These are phyloP conservation scores for Paramyrothecium sp. DNA, from an alignment of 2,329 filamentous ascomycete genomes.

Conservation along the genomic window DNA sequence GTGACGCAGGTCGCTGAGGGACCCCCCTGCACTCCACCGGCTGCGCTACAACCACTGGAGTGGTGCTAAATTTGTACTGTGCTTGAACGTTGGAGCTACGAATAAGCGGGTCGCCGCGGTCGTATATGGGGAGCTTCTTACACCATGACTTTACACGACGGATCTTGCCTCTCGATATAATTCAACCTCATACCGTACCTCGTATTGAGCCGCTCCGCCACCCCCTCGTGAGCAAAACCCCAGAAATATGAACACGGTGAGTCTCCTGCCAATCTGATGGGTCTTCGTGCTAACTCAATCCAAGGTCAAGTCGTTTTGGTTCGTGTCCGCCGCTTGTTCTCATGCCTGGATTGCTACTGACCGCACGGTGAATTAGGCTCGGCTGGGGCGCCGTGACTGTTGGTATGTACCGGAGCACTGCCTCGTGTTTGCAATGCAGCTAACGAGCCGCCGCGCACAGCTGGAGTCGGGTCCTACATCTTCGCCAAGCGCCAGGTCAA, in stretches of 20 bases:
- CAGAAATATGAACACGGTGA: slow-evolving; percentile 55
- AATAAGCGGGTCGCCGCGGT: background rate
- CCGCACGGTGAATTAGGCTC: slow-evolving; percentile 54
- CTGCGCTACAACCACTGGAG: no score
- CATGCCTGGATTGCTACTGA: slow-evolving; percentile 7
- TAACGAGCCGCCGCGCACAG: slow-evolving; percentile 38
- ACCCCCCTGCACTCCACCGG: no score
- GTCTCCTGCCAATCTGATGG: slow-evolving; percentile 14
- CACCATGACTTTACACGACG: background rate
- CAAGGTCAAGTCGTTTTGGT: slow-evolving; percentile 68
- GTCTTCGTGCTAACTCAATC: slow-evolving; percentile 16
- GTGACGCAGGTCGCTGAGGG: background rate
- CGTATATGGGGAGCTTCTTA: background rate
- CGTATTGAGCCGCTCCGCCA: background rate
- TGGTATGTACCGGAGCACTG: slow-evolving; percentile 51
- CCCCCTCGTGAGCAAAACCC: background rate
- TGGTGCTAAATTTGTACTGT: no score
- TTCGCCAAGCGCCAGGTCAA: slow-evolving; percentile 96
- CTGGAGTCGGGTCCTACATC: slow-evolving; percentile 89
- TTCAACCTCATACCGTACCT: background rate
- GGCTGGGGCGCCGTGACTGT: slow-evolving; percentile 89
- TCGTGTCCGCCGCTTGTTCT: slow-evolving; percentile 22
- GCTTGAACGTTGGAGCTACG: background rate
- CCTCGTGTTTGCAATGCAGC: background rate
- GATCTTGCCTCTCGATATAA: background rate